Evolutionary conservation across 345 rosid genomes (phyloP), one percentile per base, ranked within the genome.

Genomic region (Physaria fendleri): DNA sequence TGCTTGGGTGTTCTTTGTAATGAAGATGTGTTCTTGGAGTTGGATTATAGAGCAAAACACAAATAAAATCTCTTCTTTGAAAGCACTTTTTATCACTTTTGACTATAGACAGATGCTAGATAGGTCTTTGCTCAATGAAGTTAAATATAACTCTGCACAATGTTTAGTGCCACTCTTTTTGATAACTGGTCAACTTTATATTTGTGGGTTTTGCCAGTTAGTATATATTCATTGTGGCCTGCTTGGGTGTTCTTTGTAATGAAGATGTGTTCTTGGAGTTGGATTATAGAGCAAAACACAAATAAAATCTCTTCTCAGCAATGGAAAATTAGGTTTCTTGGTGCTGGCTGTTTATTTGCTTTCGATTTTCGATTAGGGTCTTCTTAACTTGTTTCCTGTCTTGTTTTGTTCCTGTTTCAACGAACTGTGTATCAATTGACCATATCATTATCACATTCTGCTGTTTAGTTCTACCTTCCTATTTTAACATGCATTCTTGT

Each of bases 231-330:
- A 14, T 38, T 38, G 40, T 8, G 8, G 16, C 5, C 9, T 10
- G 33, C 9, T 5, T 38, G 2, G 29, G 7, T 43, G 13, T 23
- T 29, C 48, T 41, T 52, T 37, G 55, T 65, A 12, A 13, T 24
- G 34, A 53, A n/a, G 17, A 23, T 33, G 15, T 53, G 38, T 46
- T 54, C 11, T 54, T 65, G 44, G 47, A 64, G 27, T 45, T 64
- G 3, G 24, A 20, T 64, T 5, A 32, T 20, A 34, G 46, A 24
- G 46, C 9, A 41, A 32, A 23, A 23, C 61, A 7, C 50, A 40
- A 24, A 28, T 23, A 17, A 4, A 25, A 3, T 17, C n/a, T 6
- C 4, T 14, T 58, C 39, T 43, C 8, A 13, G n/a, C n/a, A n/a
- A n/a, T n/a, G n/a, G n/a, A n/a, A n/a, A n/a, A n/a, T n/a, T n/a